Evolutionary conservation across 164 flowering plant genomes (phyloP).

Genomic region (Piper longum): DNA sequence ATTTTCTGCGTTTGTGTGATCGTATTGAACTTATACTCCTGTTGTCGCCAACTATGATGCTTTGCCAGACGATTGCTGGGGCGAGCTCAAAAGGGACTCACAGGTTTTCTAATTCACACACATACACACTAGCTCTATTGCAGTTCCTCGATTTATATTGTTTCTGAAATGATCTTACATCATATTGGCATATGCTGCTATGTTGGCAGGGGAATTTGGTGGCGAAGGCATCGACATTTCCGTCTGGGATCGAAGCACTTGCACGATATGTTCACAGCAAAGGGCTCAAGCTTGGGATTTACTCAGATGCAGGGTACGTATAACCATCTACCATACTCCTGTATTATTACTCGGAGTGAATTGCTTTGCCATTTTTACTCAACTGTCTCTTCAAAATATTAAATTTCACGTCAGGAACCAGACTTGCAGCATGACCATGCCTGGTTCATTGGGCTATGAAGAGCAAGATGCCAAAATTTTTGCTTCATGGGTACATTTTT

Average conservation of each 20-base stretch:
- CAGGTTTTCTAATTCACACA: slow-evolving; percentile 15
- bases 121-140: background rate
- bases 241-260: slow-evolving; percentile 54
- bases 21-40: background rate
- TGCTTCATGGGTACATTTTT: slow-evolving; percentile 38
- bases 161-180: background rate
- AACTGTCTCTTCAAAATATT: no score
- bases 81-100: slow-evolving; percentile 41
- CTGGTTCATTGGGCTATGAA: slow-evolving; percentile 55
- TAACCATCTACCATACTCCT: no score
- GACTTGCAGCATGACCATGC: slow-evolving; percentile 54
- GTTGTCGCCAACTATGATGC: background rate
- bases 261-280: slow-evolving; percentile 61
- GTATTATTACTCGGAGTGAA: background rate
- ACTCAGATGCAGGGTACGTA: slow-evolving; percentile 51
- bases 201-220: slow-evolving; percentile 40
- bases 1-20: no score
- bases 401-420: slow-evolving; percentile 14
- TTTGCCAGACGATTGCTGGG: slow-evolving; percentile 61
- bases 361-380: background rate
- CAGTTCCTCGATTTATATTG: background rate
- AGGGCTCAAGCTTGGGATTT: slow-evolving; percentile 60
- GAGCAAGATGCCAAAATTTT: slow-evolving; percentile 63
- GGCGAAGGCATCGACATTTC: slow-evolving; percentile 38
- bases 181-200: background rate